Evolutionary conservation across 2,329 filamentous ascomycete genomes (phyloP).

Genomic region (Fonsecaea nubica): DNA sequence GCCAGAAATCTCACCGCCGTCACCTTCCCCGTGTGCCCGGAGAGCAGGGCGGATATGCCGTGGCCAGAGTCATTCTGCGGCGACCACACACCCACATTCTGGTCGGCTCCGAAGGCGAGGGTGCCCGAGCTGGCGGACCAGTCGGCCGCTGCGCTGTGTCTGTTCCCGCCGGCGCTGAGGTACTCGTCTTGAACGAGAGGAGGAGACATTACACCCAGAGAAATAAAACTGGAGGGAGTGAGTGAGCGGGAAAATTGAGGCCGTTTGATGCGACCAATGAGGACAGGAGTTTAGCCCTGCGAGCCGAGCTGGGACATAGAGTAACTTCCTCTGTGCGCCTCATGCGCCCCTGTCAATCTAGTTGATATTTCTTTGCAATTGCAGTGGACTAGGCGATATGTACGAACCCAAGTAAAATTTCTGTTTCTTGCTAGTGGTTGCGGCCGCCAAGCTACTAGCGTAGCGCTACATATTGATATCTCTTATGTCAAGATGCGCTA

Average conservation of each 20-base stretch:
- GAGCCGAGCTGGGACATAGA: not conserved
- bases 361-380: too few relatives aligned
- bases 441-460: too few relatives aligned
- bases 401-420: too few relatives aligned
- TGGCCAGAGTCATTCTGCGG: constrained; percentile 54
- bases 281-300: not conserved
- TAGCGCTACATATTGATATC: too few relatives aligned
- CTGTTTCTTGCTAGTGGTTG: too few relatives aligned
- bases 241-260: not conserved
- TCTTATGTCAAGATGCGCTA: too few relatives aligned
- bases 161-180: constrained; percentile 83
- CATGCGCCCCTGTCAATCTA: too few relatives aligned
- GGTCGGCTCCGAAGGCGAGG: constrained; percentile 87
- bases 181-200: constrained; percentile 49
- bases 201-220: constrained; percentile 1
- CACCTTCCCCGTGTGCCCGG: constrained; percentile 78
- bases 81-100: constrained; percentile 87
- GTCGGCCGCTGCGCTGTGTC: constrained; percentile 87
- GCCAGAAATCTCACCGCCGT: constrained; percentile 80
- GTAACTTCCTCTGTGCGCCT: not conserved
- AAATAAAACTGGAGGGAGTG: not conserved
- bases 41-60: constrained; percentile 72
- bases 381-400: too few relatives aligned
- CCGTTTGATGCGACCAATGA: not conserved
- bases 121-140: constrained; percentile 75